Evolutionary conservation across 345 rosid species (phyloP).

Genomic region (Cardiospermum halicacabum): DNA sequence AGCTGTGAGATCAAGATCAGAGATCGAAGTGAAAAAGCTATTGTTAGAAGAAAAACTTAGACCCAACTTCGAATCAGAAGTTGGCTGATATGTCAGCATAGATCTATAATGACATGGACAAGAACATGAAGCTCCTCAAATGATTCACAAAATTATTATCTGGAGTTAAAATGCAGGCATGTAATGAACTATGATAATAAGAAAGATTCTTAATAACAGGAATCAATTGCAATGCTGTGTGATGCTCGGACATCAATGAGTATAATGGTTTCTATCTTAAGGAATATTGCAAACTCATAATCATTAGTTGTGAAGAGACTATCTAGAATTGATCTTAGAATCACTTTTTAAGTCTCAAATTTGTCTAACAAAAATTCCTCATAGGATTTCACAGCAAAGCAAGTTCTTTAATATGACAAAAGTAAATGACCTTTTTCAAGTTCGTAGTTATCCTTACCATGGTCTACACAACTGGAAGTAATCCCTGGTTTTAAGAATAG

Average conservation of each 20-base stretch:
- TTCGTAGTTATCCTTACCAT: constrained; percentile 3
- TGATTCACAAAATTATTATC: neutral
- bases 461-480: neutral
- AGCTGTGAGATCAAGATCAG: neutral
- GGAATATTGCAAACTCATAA: neutral
- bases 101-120: neutral
- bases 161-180: neutral
- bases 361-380: neutral
- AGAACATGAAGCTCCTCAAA: neutral
- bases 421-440: neutral
- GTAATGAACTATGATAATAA: too few relatives aligned
- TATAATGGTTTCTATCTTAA: neutral
- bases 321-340: neutral
- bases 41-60: neutral
- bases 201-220: too few relatives aligned
- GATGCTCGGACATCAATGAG: neutral
- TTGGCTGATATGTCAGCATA: too few relatives aligned
- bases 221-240: too few relatives aligned
- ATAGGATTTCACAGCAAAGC: neutral
- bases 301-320: neutral
- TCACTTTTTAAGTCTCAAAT: too few relatives aligned
- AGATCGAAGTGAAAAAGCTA: neutral
- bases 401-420: neutral
- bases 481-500: too few relatives aligned
- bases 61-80: too few relatives aligned